A percentile compares a stretch with the other conserved stretches of the same genome.
These are phyloP conservation scores for Stephanocyclus meneghinianus DNA, from an alignment of 352 stramenopile species.

Conservation along the genomic window DNA sequence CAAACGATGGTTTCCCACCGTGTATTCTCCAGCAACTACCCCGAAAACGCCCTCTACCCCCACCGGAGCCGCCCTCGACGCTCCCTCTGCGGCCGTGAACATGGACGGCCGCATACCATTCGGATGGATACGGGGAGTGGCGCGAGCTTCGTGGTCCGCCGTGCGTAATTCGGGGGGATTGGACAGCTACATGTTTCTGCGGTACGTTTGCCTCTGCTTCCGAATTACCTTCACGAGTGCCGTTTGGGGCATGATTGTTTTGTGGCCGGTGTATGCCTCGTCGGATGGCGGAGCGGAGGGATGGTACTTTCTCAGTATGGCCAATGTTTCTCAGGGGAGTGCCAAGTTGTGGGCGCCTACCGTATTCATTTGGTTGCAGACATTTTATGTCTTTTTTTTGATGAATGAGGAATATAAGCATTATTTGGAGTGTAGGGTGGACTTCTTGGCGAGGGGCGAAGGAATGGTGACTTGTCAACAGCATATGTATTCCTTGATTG, in stretches of 20 bases:
- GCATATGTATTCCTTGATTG: slow-evolving; percentile 79
- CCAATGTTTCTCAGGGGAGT: slow-evolving; percentile 66
- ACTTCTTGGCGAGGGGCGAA: slow-evolving; percentile 65
- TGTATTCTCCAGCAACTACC: slow-evolving; percentile 33
- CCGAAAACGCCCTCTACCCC: not conserved
- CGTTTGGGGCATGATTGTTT: slow-evolving; percentile 79
- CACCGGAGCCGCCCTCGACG: not conserved
- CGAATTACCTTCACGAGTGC: slow-evolving; percentile 54
- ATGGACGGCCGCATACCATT: slow-evolving; percentile 49
- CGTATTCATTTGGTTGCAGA: slow-evolving; percentile 82
- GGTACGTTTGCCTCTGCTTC: slow-evolving; percentile 77
- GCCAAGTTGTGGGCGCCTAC: slow-evolving; percentile 70
- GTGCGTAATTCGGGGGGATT: slow-evolving; percentile 69
- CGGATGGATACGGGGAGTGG: slow-evolving; percentile 70
- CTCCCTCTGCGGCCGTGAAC: slow-evolving; percentile 30
- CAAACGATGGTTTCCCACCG: slow-evolving; percentile 37
- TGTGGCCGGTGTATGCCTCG: slow-evolving; percentile 62
- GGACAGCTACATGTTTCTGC: slow-evolving; percentile 83
- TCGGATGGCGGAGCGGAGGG: slow-evolving; percentile 42
- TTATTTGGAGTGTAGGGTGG: slow-evolving; percentile 62
- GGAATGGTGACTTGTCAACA: slow-evolving; percentile 46
- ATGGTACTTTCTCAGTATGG: slow-evolving; percentile 77
- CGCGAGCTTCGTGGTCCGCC: slow-evolving; percentile 63
- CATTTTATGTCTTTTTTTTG: slow-evolving; percentile 63
- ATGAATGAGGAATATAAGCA: slow-evolving; percentile 67